These are phyloP conservation scores for Monascus ruber DNA, from an alignment of 2,329 filamentous ascomycete species.

Conservation along the genomic window DNA sequence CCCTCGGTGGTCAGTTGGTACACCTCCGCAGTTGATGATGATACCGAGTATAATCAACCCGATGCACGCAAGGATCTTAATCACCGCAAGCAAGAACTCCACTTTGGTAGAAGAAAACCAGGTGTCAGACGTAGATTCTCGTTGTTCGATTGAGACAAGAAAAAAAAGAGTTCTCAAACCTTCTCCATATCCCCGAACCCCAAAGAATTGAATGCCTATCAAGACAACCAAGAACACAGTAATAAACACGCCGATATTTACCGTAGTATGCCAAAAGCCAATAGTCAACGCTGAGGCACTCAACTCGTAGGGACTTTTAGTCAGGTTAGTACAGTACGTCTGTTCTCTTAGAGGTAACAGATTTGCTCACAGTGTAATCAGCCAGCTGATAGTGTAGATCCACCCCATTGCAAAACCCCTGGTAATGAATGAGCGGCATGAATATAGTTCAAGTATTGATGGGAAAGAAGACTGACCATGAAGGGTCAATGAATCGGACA, in stretches of 20 bases:
- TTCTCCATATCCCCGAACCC: constrained; percentile 39
- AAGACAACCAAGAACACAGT: constrained; percentile 44
- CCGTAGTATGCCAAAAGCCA: constrained; percentile 39
- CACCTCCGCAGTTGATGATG: constrained; percentile 41
- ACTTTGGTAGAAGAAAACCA: constrained; percentile 21
- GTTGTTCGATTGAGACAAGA: too few relatives aligned
- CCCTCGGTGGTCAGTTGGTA: constrained; percentile 24
- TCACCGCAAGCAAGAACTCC: constrained; percentile 46
- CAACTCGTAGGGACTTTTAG: constrained; percentile 55
- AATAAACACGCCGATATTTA: constrained; percentile 47
- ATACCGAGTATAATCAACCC: constrained; percentile 69
- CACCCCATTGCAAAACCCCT: constrained; percentile 37
- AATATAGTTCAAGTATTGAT: not conserved
- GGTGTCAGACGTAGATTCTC: not conserved
- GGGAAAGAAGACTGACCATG: constrained; percentile 28
- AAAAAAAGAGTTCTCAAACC: not conserved
- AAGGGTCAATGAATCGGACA: constrained; percentile 50
- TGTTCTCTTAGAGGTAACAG: too few relatives aligned
- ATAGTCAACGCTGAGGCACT: constrained; percentile 46
- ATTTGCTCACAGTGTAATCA: constrained; percentile 48
- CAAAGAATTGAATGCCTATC: constrained; percentile 43
- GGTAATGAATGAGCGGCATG: too few relatives aligned
- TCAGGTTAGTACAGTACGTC: too few relatives aligned
- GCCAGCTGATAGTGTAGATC: constrained; percentile 70
- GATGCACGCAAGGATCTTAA: constrained; percentile 48